Conservation (phyloP, 2,329 filamentous ascomycete species). For the Pseudogymnoascus sp. region DNA sequence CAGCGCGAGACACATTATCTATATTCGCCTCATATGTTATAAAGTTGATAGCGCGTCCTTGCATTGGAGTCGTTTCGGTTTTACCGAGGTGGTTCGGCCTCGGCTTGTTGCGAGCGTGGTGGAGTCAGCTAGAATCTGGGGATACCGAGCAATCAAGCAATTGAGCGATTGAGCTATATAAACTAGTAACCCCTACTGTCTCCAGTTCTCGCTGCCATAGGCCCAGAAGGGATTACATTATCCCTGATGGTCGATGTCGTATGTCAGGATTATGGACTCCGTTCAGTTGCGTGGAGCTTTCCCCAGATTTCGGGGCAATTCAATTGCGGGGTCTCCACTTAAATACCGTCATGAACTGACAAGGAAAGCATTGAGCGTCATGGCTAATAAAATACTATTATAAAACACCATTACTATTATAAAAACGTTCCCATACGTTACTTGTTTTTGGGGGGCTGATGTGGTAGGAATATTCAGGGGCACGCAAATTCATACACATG, state of each 20-base stretch:
- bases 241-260: background rate
- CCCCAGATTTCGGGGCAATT: slow-evolving; percentile 2
- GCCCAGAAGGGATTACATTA: background rate
- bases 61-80: background rate
- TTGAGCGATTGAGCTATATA: slow-evolving; percentile 1
- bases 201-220: background rate
- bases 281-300: background rate
- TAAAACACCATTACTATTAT: background rate
- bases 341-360: background rate
- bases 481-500: background rate
- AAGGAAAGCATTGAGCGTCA: background rate
- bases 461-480: background rate
- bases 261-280: background rate
- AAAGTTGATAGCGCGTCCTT: background rate
- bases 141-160: slow-evolving; percentile 4
- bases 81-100: slow-evolving; percentile 2
- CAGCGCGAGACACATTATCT: too few relatives aligned
- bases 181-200: background rate
- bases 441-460: background rate
- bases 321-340: slow-evolving; percentile 5
- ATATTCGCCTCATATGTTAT: background rate
- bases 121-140: background rate
- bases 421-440: background rate
- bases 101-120: slow-evolving; percentile 1
- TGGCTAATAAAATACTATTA: background rate